Percentiles rank a stretch among this genome's conserved stretches.
Conservation (phyloP, 2,329 filamentous ascomycete species). For the Penicillium thymicola region DNA sequence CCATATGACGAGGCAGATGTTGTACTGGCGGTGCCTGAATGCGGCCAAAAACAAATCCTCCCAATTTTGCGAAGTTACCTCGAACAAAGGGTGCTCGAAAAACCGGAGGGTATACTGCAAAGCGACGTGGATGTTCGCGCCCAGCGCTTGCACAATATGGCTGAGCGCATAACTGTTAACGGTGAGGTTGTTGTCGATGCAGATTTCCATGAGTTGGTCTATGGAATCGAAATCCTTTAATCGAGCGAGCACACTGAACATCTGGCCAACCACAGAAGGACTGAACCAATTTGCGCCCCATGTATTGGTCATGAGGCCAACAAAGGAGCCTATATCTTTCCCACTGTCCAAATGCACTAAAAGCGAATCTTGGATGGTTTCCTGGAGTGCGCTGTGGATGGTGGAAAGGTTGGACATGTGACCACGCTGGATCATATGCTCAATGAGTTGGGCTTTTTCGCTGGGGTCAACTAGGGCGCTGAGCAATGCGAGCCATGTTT, state of each 20-base stretch:
- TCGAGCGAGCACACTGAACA: constrained; percentile 35
- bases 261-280: constrained; percentile 34
- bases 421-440: constrained; percentile 32
- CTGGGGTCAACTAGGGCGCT: constrained; percentile 26
- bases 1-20: constrained; percentile 48
- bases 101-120: constrained; percentile 24
- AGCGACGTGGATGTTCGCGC: constrained; percentile 23
- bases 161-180: constrained; percentile 30
- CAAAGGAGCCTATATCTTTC: constrained; percentile 34
- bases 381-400: constrained; percentile 26
- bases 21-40: constrained; percentile 38
- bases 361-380: constrained; percentile 35
- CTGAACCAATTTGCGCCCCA: constrained; percentile 40
- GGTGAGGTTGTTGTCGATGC: constrained; percentile 26
- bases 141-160: constrained; percentile 29
- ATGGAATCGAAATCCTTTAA: constrained; percentile 26
- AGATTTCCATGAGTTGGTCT: constrained; percentile 32
- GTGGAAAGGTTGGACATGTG: constrained; percentile 25
- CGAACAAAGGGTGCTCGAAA: constrained; percentile 17
- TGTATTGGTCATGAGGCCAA: constrained; percentile 36
- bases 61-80: constrained; percentile 26
- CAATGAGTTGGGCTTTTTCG: constrained; percentile 30
- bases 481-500: constrained; percentile 45
- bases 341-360: constrained; percentile 33
- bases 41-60: constrained; percentile 44